Percentiles rank a stretch among this genome's conserved stretches.
Evolutionary conservation across 2,329 filamentous ascomycete genomes (phyloP).

Genomic region (Ilyonectria mors-panacis): DNA sequence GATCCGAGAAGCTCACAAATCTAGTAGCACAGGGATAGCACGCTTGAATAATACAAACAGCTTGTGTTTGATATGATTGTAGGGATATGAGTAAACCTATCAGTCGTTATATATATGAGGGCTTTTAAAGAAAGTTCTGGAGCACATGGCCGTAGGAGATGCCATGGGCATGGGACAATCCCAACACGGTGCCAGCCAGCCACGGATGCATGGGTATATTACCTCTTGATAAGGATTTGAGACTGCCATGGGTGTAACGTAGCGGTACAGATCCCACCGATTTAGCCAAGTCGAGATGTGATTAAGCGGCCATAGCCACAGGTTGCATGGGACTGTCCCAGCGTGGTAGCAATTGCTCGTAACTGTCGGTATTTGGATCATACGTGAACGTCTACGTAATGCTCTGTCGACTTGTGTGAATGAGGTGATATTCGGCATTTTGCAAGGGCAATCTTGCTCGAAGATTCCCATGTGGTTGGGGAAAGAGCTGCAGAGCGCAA

Average conservation of each 20-base stretch:
- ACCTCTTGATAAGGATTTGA: neutral
- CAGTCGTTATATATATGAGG: neutral
- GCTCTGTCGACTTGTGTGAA: neutral
- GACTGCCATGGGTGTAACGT: neutral
- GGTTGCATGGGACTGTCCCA: neutral
- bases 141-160: neutral
- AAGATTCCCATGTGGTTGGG: neutral
- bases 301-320: neutral
- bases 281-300: neutral
- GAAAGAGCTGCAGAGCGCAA: neutral
- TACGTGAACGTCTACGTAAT: neutral
- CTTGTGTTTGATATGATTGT: neutral
- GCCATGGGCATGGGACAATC: neutral
- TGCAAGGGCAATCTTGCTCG: neutral
- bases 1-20: neutral
- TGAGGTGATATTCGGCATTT: constrained; percentile 5
- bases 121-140: neutral
- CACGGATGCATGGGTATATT: neutral
- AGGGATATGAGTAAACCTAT: neutral
- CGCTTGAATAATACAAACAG: no score
- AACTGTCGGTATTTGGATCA: neutral
- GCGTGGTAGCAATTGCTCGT: neutral
- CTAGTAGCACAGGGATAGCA: neutral
- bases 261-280: no score
- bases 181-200: neutral